A percentile compares a stretch with the other conserved stretches of the same genome.
Conservation (phyloP, 139 green algal species). For the Mesotaenium endlicherianum region DNA sequence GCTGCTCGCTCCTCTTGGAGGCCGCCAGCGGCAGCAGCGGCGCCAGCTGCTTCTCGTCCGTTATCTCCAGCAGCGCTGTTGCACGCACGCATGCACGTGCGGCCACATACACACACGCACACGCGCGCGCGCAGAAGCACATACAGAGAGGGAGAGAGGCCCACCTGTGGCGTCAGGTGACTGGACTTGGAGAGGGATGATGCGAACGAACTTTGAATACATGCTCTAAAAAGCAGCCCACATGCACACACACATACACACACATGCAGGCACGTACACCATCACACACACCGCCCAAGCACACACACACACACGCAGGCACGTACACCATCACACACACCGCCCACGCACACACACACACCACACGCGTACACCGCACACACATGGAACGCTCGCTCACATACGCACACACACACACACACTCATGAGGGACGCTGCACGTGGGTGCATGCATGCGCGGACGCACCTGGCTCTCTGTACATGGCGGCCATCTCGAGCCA, state of each 20-base stretch:
- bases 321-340: too few species aligned
- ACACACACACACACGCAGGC: too few species aligned
- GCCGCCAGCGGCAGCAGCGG: background rate
- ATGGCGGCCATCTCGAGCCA: conserved; percentile 21
- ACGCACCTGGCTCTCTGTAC: conserved; percentile 6
- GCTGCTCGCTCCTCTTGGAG: conserved; percentile 1
- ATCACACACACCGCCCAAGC: too few species aligned
- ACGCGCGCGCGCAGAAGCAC: too few species aligned
- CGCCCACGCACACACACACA: too few species aligned
- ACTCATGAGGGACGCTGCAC: background rate
- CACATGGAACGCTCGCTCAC: too few species aligned
- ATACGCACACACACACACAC: background rate
- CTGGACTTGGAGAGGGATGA: too few species aligned
- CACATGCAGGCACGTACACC: background rate
- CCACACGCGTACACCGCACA: too few species aligned
- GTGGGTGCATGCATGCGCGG: background rate
- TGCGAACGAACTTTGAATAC: too few species aligned
- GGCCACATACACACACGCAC: too few species aligned
- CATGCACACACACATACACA: background rate
- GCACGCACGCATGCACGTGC: background rate
- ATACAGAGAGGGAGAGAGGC: too few species aligned
- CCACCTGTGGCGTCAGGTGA: too few species aligned
- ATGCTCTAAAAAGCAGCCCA: background rate
- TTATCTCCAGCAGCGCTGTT: conserved; percentile 25
- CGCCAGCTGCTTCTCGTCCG: background rate